Evolutionary conservation across 192 early-diverging fungal species (phyloP).

Genomic region (Phycomyces blakesleeanus): DNA sequence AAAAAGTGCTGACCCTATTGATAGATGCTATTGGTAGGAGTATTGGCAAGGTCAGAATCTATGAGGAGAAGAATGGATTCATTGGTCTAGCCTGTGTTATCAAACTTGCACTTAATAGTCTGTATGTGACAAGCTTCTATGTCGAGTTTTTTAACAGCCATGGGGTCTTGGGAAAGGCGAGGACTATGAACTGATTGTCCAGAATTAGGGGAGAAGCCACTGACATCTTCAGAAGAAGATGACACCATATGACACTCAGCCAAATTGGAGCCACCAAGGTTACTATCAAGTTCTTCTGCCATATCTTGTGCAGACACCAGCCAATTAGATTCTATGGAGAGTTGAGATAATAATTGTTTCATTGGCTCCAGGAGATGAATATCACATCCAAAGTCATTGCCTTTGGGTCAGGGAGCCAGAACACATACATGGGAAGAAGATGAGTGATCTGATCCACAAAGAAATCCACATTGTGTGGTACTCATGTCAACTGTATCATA

Average conservation of each 20-base stretch:
- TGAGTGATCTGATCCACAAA: slow-evolving; percentile 6
- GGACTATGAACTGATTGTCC: no score
- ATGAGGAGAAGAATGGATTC: no score
- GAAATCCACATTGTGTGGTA: slow-evolving; percentile 6
- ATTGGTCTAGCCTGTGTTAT: no score
- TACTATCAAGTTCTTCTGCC: not conserved
- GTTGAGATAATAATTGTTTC: not conserved
- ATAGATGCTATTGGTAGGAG: no score
- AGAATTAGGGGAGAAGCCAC: no score
- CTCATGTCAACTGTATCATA: not conserved
- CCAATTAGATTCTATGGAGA: slow-evolving; percentile 6
- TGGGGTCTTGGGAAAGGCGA: no score
- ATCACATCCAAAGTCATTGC: not conserved
- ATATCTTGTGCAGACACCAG: not conserved
- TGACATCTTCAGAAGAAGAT: no score
- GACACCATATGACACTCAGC: not conserved
- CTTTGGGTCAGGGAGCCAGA: slow-evolving; percentile 4
- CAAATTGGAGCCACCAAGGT: not conserved
- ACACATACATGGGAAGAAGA: slow-evolving; percentile 17
- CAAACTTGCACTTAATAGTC: no score
- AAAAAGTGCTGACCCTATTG: no score
- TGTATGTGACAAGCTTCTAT: no score
- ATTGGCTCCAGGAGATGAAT: slow-evolving; percentile 1
- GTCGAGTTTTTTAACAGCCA: no score
- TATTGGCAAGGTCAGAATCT: no score